phyloP scores from a whole-genome alignment of 2,329 filamentous ascomycete genomes.

The Sporothrix euskadiensis region DNA sequence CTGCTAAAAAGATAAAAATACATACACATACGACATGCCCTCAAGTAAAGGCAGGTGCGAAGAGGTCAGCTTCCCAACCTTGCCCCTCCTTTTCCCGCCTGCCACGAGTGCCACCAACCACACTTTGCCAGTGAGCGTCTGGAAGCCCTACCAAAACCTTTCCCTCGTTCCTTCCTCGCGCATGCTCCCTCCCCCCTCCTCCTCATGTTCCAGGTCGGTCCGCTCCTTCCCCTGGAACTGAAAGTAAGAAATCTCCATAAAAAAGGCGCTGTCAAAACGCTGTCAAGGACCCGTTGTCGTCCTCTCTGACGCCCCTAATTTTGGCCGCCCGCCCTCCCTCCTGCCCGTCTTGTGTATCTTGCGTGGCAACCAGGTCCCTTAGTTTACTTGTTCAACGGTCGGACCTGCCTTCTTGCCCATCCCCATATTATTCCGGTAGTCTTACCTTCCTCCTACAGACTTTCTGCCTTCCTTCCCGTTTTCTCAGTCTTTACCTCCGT shows the following conservation, averaged over 20 bases:
- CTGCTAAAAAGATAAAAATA: conserved; percentile 14
- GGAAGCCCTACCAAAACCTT: neutral
- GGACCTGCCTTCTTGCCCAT: neutral
- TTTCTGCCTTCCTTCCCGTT: neutral
- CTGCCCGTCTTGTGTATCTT: neutral
- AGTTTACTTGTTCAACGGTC: neutral
- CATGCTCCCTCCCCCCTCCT: neutral
- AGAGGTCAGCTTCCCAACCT: neutral
- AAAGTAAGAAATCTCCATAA: neutral
- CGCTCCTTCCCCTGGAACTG: neutral
- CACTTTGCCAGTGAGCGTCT: neutral
- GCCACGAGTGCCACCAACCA: neutral
- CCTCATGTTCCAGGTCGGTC: conserved; percentile 3
- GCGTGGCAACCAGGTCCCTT: neutral
- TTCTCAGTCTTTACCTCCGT: neutral
- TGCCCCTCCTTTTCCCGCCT: conserved; percentile 29
- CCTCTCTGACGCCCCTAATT: neutral
- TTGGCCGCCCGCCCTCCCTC: neutral
- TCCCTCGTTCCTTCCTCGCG: conserved; percentile 22
- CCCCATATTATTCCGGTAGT: neutral
- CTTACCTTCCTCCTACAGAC: neutral
- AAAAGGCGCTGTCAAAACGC: neutral
- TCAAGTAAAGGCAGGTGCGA: neutral
- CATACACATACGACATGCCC: neutral
- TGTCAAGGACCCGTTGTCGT: neutral